These are phyloP conservation scores for Dactylellina leptospora DNA, from an alignment of 2,329 filamentous ascomycete species.

Conservation along the genomic window DNA sequence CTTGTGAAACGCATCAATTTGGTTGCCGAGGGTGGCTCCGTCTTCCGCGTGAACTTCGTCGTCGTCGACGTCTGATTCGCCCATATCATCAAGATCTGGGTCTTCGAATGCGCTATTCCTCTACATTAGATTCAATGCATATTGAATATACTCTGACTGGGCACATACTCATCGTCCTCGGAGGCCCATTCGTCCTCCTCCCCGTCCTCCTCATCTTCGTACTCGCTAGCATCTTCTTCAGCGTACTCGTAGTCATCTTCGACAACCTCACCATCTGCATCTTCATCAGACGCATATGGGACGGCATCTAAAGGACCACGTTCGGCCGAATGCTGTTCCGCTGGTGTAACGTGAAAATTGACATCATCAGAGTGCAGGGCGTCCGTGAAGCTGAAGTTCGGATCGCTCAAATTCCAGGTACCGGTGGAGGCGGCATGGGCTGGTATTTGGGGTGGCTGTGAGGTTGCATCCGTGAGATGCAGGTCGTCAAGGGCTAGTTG, in stretches of 20 bases:
- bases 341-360: conserved; percentile 9
- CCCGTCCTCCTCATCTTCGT: conserved; percentile 44
- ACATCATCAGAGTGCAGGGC: conserved; percentile 49
- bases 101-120: conserved; percentile 32
- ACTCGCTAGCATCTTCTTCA: conserved; percentile 43
- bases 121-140: not conserved
- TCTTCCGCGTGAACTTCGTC: conserved; percentile 30
- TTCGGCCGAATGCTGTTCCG: conserved; percentile 22
- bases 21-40: conserved; percentile 25
- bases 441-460: conserved; percentile 31
- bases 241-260: conserved; percentile 41
- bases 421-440: not conserved
- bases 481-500: conserved; percentile 14
- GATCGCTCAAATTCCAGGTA: conserved; percentile 40
- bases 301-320: conserved; percentile 32
- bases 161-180: conserved; percentile 35
- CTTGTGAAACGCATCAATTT: conserved; percentile 51
- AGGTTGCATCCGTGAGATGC: conserved; percentile 28
- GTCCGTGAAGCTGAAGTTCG: conserved; percentile 48
- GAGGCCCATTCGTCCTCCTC: conserved; percentile 50
- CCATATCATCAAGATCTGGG: conserved; percentile 28
- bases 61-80: conserved; percentile 46
- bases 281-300: conserved; percentile 30
- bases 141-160: not conserved
- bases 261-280: conserved; percentile 45